Evolutionary conservation across 306 rosid genomes (phyloP).

Genomic region (Pyrus communis): DNA sequence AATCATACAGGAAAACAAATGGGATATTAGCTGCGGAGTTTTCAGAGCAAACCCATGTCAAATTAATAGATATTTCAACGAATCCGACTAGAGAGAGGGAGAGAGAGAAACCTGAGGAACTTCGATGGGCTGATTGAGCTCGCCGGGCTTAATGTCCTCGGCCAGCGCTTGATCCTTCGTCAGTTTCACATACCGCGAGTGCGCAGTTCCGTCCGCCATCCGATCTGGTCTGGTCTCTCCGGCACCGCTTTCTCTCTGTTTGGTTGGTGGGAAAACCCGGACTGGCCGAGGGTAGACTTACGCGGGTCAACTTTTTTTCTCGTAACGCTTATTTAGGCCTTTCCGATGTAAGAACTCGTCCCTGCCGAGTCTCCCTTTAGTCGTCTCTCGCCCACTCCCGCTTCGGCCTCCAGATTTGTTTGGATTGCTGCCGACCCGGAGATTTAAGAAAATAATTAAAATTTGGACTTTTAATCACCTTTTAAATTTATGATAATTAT

Average conservation of each 20-base stretch:
- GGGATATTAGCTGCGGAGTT: neutral
- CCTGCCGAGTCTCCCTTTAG: too few species aligned
- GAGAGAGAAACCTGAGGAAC: slow-evolving; percentile 72
- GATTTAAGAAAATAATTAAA: too few species aligned
- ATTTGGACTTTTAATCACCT: too few species aligned
- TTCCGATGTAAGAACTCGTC: too few species aligned
- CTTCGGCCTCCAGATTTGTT: too few species aligned
- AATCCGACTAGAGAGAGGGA: neutral
- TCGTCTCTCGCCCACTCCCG: too few species aligned
- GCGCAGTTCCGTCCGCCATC: slow-evolving; percentile 68
- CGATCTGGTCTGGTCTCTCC: slow-evolving; percentile 11
- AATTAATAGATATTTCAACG: neutral
- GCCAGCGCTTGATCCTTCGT: slow-evolving; percentile 67
- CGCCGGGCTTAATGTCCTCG: slow-evolving; percentile 84
- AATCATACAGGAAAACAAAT: neutral
- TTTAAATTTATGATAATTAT: too few species aligned
- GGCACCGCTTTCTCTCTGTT: neutral
- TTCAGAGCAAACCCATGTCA: neutral
- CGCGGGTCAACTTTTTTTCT: neutral
- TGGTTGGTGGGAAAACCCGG: neutral
- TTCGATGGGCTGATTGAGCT: slow-evolving; percentile 91
- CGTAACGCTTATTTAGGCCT: neutral
- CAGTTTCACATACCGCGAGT: slow-evolving; percentile 81
- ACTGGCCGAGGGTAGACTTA: neutral
- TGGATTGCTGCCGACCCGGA: too few species aligned